A percentile compares a stretch with the other conserved stretches of the same genome.
phyloP scores from a whole-genome alignment of 225 moss, liverwort and hornwort genomes.

The Asterella californica region DNA sequence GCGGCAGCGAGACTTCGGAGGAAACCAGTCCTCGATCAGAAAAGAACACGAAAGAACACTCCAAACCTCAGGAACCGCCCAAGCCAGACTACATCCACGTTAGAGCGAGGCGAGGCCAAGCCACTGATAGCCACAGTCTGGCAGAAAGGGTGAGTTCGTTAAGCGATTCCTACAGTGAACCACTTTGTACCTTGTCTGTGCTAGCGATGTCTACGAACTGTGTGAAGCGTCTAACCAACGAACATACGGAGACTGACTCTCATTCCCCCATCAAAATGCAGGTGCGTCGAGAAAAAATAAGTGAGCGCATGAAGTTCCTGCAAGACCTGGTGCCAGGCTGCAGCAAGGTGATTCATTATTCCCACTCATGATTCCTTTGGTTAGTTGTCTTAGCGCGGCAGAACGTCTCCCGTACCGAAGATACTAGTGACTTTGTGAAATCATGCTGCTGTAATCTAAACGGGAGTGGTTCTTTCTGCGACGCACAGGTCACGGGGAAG shows the following conservation, averaged over 20 bases:
- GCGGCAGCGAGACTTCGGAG: slow-evolving; percentile 19
- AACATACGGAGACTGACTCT: neutral
- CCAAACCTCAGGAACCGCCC: slow-evolving; percentile 21
- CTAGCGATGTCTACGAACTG: no score
- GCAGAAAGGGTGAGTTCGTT: slow-evolving; percentile 25
- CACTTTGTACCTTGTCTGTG: neutral
- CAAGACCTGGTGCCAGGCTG: slow-evolving; percentile 75
- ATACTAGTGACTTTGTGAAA: neutral
- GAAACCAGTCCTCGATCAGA: slow-evolving; percentile 23
- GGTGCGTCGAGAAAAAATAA: slow-evolving; percentile 74
- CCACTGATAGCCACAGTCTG: slow-evolving; percentile 35
- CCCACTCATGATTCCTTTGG: no score
- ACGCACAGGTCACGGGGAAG: slow-evolving; percentile 63
- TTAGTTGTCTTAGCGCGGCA: neutral
- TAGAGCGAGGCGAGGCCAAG: slow-evolving; percentile 29
- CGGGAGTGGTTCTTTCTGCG: no score
- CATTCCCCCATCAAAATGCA: slow-evolving; percentile 7
- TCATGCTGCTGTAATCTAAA: neutral
- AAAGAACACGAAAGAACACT: slow-evolving; percentile 21
- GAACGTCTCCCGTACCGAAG: neutral
- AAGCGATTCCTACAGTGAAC: no score
- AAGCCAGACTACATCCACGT: slow-evolving; percentile 33
- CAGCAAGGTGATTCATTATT: slow-evolving; percentile 45
- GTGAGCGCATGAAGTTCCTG: slow-evolving; percentile 72
- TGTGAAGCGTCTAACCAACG: neutral